Evolutionary conservation across 2,329 filamentous ascomycete species (phyloP).

Genomic region (Erysiphe pulchra): DNA sequence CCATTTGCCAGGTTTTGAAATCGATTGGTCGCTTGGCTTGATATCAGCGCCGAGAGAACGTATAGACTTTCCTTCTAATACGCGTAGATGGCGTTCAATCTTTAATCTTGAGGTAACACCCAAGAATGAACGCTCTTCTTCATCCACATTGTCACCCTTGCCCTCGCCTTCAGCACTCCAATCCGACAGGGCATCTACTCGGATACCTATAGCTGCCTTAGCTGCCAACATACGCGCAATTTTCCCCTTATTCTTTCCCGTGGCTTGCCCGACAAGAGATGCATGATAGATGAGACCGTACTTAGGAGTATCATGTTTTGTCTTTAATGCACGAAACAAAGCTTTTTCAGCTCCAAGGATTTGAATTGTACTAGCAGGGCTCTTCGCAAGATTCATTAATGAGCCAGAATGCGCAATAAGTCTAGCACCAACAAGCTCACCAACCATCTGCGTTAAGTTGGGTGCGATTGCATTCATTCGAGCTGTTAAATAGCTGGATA

Average conservation of each 20-base stretch:
- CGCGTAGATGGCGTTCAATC: slow-evolving; percentile 51
- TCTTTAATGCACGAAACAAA: slow-evolving; percentile 93
- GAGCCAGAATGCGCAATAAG: slow-evolving; percentile 89
- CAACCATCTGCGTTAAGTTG: slow-evolving; percentile 79
- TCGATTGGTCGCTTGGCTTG: slow-evolving; percentile 42
- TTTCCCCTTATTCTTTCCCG: slow-evolving; percentile 97
- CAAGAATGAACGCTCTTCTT: slow-evolving; percentile 68
- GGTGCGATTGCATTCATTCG: slow-evolving; percentile 95
- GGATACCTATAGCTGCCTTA: slow-evolving; percentile 78
- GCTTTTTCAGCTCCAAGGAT: slow-evolving; percentile 98
- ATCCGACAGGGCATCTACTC: slow-evolving; percentile 70
- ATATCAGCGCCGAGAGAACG: slow-evolving; percentile 51
- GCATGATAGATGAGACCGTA: slow-evolving; percentile 89
- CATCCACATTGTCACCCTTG: slow-evolving; percentile 37
- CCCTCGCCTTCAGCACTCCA: slow-evolving; percentile 45
- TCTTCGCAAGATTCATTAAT: slow-evolving; percentile 83
- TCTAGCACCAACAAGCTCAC: slow-evolving; percentile 78
- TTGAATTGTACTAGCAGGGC: slow-evolving; percentile 84
- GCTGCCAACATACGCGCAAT: slow-evolving; percentile 89
- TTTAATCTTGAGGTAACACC: slow-evolving; percentile 47
- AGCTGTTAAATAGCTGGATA: slow-evolving; percentile 68
- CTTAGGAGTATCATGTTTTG: slow-evolving; percentile 96
- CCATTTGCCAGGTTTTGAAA: slow-evolving; percentile 46
- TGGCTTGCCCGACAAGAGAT: slow-evolving; percentile 85
- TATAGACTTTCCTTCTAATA: slow-evolving; percentile 73